Conservation (phyloP, 2,329 filamentous ascomycete genomes). For the Geosmithia putterillii region DNA sequence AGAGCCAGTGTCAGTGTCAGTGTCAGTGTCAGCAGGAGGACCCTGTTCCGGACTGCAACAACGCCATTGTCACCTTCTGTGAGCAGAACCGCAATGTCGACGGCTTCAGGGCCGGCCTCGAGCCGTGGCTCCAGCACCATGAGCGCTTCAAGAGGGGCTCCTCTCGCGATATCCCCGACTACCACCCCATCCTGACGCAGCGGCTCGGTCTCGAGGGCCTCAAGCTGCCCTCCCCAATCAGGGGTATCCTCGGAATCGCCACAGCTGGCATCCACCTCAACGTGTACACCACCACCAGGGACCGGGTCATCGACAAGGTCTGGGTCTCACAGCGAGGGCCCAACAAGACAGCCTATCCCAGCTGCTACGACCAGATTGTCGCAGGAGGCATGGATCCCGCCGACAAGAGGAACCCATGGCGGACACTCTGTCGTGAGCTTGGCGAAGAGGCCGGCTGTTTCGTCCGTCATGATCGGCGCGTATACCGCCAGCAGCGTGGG, state of each 20-base stretch:
- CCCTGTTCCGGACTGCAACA: conserved; percentile 1
- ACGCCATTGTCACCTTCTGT: conserved; percentile 3
- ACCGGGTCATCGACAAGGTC: conserved; percentile 9
- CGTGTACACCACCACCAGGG: conserved; percentile 14
- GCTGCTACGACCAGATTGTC: conserved; percentile 22
- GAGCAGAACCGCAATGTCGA: conserved; percentile 1
- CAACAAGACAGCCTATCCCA: conserved; percentile 15
- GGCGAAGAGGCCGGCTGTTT: conserved; percentile 17
- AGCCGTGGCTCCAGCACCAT: conserved; percentile 2
- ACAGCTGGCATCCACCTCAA: conserved; percentile 24
- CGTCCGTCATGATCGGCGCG: background rate
- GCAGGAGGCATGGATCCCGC: conserved; percentile 19
- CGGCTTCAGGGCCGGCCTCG: conserved; percentile 1
- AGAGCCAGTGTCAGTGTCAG: background rate
- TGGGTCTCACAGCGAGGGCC: conserved; percentile 20
- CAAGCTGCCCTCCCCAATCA: conserved; percentile 16
- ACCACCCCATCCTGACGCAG: conserved; percentile 15
- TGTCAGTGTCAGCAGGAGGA: background rate
- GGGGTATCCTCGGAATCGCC: conserved; percentile 21
- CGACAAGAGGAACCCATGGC: conserved; percentile 13
- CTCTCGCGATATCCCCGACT: conserved; percentile 4
- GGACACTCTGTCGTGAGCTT: conserved; percentile 18
- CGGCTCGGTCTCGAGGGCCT: conserved; percentile 9
- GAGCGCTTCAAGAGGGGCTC: background rate
- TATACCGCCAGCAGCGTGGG: conserved; percentile 6